Evolutionary conservation across 2,329 filamentous ascomycete genomes (phyloP).

Genomic region (Sclerotinia trifoliorum): DNA sequence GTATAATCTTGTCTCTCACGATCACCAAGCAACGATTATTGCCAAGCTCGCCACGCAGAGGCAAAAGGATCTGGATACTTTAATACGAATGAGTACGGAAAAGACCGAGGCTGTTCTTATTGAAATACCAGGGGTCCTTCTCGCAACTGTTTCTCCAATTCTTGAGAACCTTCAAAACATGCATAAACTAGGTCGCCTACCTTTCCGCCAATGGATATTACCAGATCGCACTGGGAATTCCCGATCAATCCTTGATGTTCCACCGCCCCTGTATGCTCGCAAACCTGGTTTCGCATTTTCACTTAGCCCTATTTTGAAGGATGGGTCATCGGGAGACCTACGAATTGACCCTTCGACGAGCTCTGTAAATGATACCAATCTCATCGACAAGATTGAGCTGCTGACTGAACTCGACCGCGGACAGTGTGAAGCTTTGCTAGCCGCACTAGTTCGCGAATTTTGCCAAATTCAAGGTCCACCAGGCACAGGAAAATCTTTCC

Average conservation of each 20-base stretch:
- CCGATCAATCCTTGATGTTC: constrained; percentile 23
- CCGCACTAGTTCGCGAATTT: constrained; percentile 43
- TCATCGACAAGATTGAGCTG: constrained; percentile 28
- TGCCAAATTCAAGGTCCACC: constrained; percentile 41
- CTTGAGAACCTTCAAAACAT: constrained; percentile 17
- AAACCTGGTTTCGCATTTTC: constrained; percentile 23
- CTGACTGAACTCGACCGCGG: constrained; percentile 31
- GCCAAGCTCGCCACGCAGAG: constrained; percentile 1
- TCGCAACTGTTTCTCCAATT: constrained; percentile 14
- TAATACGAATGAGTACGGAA: background rate
- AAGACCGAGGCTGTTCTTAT: background rate
- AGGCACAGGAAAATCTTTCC: constrained; percentile 37
- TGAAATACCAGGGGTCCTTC: constrained; percentile 14
- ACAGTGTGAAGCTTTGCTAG: constrained; percentile 44
- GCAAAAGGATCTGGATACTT: background rate
- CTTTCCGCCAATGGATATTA: constrained; percentile 20
- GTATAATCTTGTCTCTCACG: background rate
- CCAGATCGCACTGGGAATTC: background rate
- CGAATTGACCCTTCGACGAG: constrained; percentile 3
- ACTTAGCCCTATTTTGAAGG: constrained; percentile 28
- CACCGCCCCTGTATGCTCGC: constrained; percentile 31
- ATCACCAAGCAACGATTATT: background rate
- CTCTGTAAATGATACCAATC: constrained; percentile 22
- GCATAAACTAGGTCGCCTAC: background rate
- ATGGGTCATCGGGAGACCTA: constrained; percentile 23